These are phyloP conservation scores for Kokia cookei DNA, from an alignment of 441 rosid species.

Conservation along the genomic window DNA sequence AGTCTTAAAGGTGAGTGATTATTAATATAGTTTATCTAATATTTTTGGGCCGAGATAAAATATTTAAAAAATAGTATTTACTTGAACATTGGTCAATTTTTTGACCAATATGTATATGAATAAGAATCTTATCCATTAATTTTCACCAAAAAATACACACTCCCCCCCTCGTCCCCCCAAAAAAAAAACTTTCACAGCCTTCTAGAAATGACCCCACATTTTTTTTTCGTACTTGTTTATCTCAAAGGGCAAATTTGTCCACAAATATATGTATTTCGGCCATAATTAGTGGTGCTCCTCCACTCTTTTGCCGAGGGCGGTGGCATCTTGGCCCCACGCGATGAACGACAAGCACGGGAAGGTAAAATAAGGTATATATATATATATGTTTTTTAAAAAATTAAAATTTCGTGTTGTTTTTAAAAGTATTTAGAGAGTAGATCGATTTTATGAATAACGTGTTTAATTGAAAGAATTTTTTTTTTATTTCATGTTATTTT, in stretches of 20 bases:
- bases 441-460: too few relatives aligned
- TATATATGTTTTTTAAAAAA: too few relatives aligned
- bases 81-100: too few relatives aligned
- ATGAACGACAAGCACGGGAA: constrained; percentile 17
- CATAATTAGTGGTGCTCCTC: constrained; percentile 18
- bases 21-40: too few relatives aligned
- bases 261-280: neutral
- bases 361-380: neutral
- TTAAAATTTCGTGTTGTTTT: too few relatives aligned
- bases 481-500: too few relatives aligned
- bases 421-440: too few relatives aligned
- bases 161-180: too few relatives aligned
- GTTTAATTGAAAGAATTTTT: too few relatives aligned
- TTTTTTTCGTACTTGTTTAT: neutral
- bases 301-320: constrained; percentile 23
- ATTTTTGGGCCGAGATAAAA: too few relatives aligned
- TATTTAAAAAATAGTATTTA: too few relatives aligned
- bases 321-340: constrained; percentile 24
- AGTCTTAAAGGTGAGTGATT: too few relatives aligned
- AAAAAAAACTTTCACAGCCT: neutral
- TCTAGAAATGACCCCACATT: neutral
- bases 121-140: neutral
- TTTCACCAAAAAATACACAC: neutral
- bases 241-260: constrained; percentile 1
- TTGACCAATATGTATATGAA: neutral